Evolutionary conservation across 208 protist genomes (phyloP).

Genomic region (Leishmania amazonensis): DNA sequence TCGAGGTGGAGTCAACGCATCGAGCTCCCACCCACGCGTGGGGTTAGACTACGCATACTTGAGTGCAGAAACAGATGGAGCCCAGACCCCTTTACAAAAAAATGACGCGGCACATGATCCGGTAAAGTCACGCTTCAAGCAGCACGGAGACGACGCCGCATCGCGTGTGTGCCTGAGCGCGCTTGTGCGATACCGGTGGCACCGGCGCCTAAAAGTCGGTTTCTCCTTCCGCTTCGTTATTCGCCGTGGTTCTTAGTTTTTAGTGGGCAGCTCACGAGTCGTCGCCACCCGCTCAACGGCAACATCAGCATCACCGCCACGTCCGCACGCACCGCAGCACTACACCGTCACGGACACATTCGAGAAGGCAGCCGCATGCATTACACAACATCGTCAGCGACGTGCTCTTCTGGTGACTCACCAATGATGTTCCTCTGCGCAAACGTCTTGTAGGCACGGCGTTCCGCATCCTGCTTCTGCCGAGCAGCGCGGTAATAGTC

Average conservation of each 20-base stretch:
- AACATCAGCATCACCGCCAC: background rate
- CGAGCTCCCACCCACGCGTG: background rate
- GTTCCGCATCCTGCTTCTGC: conserved; percentile 40
- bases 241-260: background rate
- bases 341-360: background rate
- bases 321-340: background rate
- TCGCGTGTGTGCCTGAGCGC: background rate
- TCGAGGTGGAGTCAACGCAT: background rate
- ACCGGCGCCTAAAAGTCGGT: background rate
- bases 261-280: too few relatives aligned
- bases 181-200: background rate
- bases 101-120: background rate
- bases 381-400: conserved; percentile 16
- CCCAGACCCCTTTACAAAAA: background rate
- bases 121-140: background rate
- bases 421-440: conserved; percentile 45
- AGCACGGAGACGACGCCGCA: background rate
- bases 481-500: conserved; percentile 63
- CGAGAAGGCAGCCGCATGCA: background rate
- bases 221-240: background rate
- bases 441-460: conserved; percentile 39
- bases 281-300: background rate
- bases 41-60: background rate
- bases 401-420: conserved; percentile 49
- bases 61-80: background rate